phyloP scores from a whole-genome alignment of 2,329 filamentous ascomycete species.

The Byssoonygena ceratinophila region DNA sequence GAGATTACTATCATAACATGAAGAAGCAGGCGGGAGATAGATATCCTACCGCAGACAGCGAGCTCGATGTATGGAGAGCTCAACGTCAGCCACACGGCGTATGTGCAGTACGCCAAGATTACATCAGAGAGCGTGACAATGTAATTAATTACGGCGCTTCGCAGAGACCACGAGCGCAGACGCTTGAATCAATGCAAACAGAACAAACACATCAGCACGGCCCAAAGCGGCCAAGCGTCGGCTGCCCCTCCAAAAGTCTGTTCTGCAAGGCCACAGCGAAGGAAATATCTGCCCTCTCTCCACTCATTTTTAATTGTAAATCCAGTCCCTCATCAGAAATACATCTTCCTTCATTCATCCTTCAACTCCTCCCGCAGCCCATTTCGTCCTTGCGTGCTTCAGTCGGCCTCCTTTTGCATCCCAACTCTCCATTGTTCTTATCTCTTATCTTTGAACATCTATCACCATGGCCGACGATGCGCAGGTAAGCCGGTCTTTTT shows the following conservation, averaged over 20 bases:
- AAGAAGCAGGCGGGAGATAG: background rate
- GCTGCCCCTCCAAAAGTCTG: conserved; percentile 9
- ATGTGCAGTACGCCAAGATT: background rate
- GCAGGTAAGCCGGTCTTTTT: conserved; percentile 43
- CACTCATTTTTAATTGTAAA: conserved; percentile 13
- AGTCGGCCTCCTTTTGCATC: conserved; percentile 17
- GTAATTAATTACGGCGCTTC: conserved; percentile 1
- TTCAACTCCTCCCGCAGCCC: conserved; percentile 14
- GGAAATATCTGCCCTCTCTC: conserved; percentile 6
- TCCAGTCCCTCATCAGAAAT: conserved; percentile 16
- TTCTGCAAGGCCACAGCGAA: conserved; percentile 11
- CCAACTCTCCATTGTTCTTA: conserved; percentile 15
- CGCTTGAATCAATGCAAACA: background rate
- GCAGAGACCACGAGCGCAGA: conserved; percentile 3
- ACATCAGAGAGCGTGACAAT: too few species aligned
- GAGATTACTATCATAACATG: background rate
- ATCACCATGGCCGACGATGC: conserved; percentile 57
- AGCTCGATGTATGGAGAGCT: background rate
- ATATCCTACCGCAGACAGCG: too few species aligned
- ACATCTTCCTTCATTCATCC: conserved; percentile 19
- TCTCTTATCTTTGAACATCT: conserved; percentile 17
- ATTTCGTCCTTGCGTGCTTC: conserved; percentile 17
- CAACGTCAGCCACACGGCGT: background rate
- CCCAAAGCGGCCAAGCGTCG: conserved; percentile 13
- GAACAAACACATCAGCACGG: conserved; percentile 8